phyloP scores from a whole-genome alignment of 352 stramenopile species.

The Paralagenidium karlingii region DNA sequence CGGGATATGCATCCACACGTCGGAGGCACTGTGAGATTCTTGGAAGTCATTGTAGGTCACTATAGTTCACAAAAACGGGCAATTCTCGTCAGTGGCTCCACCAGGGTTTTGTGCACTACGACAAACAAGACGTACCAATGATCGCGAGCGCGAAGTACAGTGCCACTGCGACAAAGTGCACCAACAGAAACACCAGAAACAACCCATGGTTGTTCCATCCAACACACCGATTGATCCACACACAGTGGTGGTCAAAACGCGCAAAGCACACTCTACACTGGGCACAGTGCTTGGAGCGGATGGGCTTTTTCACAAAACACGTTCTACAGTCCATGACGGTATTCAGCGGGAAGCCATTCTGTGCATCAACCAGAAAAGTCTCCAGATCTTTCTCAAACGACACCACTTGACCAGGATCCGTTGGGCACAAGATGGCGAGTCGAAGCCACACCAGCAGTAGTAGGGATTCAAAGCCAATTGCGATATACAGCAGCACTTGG shows the following conservation, averaged over 20 bases:
- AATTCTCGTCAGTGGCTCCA: not conserved
- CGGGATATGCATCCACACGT: slow-evolving; percentile 50
- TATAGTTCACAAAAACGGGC: too few species aligned
- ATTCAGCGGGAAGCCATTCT: slow-evolving; percentile 20
- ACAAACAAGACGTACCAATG: slow-evolving; percentile 13
- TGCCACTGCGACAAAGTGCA: slow-evolving; percentile 36
- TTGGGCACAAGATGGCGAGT: slow-evolving; percentile 38
- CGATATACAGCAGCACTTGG: slow-evolving; percentile 20
- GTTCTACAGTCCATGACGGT: slow-evolving; percentile 46
- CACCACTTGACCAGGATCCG: slow-evolving; percentile 35
- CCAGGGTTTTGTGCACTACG: not conserved
- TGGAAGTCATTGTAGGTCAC: too few species aligned
- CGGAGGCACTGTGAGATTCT: slow-evolving; percentile 1
- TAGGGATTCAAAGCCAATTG: slow-evolving; percentile 22
- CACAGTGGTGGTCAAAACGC: slow-evolving; percentile 80
- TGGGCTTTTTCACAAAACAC: slow-evolving; percentile 51
- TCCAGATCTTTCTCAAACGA: slow-evolving; percentile 40
- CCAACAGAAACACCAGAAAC: slow-evolving; percentile 66
- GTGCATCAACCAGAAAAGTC: slow-evolving; percentile 30
- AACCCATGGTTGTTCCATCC: slow-evolving; percentile 66
- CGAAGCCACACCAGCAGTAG: slow-evolving; percentile 37
- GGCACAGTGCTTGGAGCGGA: slow-evolving; percentile 73
- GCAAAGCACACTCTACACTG: slow-evolving; percentile 67
- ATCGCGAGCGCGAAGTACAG: slow-evolving; percentile 30
- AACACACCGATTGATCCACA: slow-evolving; percentile 79